Percentiles rank a stretch among this genome's conserved stretches.
Conservation (phyloP, 2,329 filamentous ascomycete genomes). For the Penicillium sp. region DNA sequence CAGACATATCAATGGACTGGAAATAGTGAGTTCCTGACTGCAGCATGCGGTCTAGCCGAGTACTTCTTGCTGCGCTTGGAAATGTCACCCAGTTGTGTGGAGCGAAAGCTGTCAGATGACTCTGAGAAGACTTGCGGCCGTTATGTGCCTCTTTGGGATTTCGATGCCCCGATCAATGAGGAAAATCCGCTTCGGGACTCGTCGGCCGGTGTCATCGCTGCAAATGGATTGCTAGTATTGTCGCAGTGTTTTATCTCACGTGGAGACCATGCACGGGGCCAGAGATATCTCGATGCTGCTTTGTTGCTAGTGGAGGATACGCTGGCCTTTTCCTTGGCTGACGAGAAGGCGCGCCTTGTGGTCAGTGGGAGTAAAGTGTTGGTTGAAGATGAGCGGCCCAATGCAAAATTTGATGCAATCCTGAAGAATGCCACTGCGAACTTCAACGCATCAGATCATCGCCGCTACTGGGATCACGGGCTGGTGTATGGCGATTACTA, state of each 20-base stretch:
- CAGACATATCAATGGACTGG: conserved; percentile 12
- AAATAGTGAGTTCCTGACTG: conserved; percentile 9
- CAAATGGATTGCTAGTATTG: conserved; percentile 42
- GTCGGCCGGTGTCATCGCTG: conserved; percentile 46
- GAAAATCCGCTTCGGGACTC: conserved; percentile 37
- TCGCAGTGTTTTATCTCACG: conserved; percentile 14
- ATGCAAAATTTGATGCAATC: conserved; percentile 30
- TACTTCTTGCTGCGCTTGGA: conserved; percentile 5
- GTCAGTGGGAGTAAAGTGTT: neutral
- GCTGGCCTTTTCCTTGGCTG: neutral
- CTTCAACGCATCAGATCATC: conserved; percentile 41
- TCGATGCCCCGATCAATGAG: conserved; percentile 22
- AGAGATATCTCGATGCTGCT: neutral
- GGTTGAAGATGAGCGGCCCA: neutral
- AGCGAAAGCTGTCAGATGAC: neutral
- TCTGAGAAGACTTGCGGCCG: conserved; percentile 2
- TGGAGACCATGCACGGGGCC: neutral
- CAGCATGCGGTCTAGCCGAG: conserved; percentile 11
- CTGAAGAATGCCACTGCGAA: conserved; percentile 44
- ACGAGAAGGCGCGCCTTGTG: neutral
- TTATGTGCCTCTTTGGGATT: conserved; percentile 26
- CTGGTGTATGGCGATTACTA: conserved; percentile 49
- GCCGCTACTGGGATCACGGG: conserved; percentile 44
- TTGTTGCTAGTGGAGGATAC: neutral
- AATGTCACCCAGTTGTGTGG: neutral